Evolutionary conservation across 2,329 filamentous ascomycete species (phyloP).

Genomic region (Cadophora malorum): DNA sequence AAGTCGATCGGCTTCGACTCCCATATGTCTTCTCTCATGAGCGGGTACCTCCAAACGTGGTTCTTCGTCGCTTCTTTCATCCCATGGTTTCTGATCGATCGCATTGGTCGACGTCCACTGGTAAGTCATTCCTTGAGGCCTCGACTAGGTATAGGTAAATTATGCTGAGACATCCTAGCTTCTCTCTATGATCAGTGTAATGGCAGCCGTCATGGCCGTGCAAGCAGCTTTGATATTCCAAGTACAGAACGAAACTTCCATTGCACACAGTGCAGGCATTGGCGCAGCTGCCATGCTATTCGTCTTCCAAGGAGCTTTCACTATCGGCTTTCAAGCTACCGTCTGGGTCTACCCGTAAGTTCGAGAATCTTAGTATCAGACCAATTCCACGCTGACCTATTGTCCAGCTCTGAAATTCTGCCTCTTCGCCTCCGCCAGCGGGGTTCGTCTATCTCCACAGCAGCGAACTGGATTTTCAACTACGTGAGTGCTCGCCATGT

Average conservation of each 20-base stretch:
- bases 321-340: constrained; percentile 64
- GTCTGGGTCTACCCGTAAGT: constrained; percentile 61
- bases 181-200: constrained; percentile 55
- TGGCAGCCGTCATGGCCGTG: constrained; percentile 51
- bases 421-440: constrained; percentile 64
- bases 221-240: constrained; percentile 51
- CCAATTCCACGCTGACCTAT: background rate
- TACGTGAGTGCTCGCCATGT: constrained; percentile 21
- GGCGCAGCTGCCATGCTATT: constrained; percentile 59
- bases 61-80: constrained; percentile 51
- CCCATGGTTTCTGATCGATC: constrained; percentile 52
- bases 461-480: constrained; percentile 58
- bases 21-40: constrained; percentile 56
- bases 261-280: constrained; percentile 47
- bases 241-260: constrained; percentile 46
- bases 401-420: constrained; percentile 56
- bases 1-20: constrained; percentile 51
- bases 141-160: no score
- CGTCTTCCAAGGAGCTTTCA: constrained; percentile 66
- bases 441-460: constrained; percentile 66
- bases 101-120: constrained; percentile 69
- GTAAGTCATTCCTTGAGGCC: background rate
- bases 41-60: constrained; percentile 58
- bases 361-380: background rate
- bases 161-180: constrained; percentile 48